Conservation (phyloP, 371 early-diverging fungal genomes). For the Mortierella polycephala region DNA sequence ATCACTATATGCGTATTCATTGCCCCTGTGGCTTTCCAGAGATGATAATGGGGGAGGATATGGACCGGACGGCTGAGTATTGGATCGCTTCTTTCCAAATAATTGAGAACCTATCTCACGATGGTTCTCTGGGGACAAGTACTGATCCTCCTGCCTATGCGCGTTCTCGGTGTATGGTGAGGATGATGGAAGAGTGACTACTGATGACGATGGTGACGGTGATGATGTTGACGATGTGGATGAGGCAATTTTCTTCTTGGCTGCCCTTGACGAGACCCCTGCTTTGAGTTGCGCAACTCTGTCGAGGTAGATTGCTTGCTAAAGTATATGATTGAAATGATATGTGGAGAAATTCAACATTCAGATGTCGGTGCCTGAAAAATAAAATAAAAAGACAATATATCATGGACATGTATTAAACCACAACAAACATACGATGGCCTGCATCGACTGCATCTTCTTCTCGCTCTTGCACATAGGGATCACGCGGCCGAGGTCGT, state of each 20-base stretch:
- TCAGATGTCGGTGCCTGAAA: conserved; percentile 22
- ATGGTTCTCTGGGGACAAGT: conserved; percentile 8
- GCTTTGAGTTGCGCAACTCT: conserved; percentile 34
- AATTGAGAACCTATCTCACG: neutral
- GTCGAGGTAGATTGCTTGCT: conserved; percentile 52
- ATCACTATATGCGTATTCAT: neutral
- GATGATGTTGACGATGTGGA: too few species aligned
- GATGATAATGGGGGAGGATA: conserved; percentile 1
- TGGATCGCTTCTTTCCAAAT: conserved; percentile 33
- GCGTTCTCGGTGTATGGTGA: neutral
- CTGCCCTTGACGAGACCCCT: conserved; percentile 2
- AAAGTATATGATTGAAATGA: neutral
- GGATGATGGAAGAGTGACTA: neutral
- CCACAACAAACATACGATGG: conserved; percentile 44
- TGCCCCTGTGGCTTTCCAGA: conserved; percentile 8
- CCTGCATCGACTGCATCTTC: conserved; percentile 55
- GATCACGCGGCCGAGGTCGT: conserved; percentile 51
- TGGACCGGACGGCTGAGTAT: conserved; percentile 11
- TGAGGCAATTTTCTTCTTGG: neutral
- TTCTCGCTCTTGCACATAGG: conserved; percentile 53
- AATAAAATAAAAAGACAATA: neutral
- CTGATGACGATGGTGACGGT: too few species aligned
- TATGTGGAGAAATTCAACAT: conserved; percentile 9
- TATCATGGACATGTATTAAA: conserved; percentile 1
- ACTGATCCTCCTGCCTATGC: conserved; percentile 21